Evolutionary conservation across 1,284 basidiomycete species (phyloP).

Genomic region (Microstroma glucosiphilum): DNA sequence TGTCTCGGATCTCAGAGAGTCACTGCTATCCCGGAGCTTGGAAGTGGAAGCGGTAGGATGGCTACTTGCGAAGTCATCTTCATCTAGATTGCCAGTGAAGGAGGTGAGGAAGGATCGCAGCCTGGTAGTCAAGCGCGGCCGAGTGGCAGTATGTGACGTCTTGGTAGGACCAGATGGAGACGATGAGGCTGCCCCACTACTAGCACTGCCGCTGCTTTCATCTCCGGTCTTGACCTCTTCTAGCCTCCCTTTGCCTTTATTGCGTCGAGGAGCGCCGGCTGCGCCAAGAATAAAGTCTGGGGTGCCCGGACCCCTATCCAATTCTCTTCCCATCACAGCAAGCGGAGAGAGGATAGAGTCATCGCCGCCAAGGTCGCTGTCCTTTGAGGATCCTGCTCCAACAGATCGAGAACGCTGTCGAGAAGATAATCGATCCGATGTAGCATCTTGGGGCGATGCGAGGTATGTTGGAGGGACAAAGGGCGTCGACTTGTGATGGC

Average conservation of each 20-base stretch:
- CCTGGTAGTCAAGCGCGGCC: slow-evolving; percentile 17
- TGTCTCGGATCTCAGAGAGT: slow-evolving; percentile 6
- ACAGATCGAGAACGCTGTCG: neutral
- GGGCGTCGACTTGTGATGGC: too few relatives aligned
- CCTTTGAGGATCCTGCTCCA: neutral
- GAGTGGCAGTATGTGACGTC: slow-evolving; percentile 9
- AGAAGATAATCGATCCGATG: too few relatives aligned
- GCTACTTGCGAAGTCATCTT: neutral
- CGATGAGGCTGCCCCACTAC: too few relatives aligned
- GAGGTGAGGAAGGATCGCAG: slow-evolving; percentile 33
- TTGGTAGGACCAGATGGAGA: neutral
- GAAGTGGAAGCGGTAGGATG: neutral
- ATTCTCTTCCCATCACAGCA: slow-evolving; percentile 6
- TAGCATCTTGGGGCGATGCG: too few relatives aligned
- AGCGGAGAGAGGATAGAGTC: neutral
- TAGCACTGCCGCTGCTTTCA: too few relatives aligned
- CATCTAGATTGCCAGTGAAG: slow-evolving; percentile 13
- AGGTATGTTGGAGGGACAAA: too few relatives aligned
- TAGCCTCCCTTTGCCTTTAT: slow-evolving; percentile 19
- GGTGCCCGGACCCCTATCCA: slow-evolving; percentile 28
- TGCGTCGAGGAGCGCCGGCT: neutral
- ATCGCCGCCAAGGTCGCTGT: neutral
- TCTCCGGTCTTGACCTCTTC: neutral
- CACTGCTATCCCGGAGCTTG: slow-evolving; percentile 15
- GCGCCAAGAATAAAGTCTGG: slow-evolving; percentile 22